Percentiles rank a stretch among this genome's conserved stretches.
phyloP scores from a whole-genome alignment of 2,329 filamentous ascomycete genomes.

The Fusarium subglutinans region DNA sequence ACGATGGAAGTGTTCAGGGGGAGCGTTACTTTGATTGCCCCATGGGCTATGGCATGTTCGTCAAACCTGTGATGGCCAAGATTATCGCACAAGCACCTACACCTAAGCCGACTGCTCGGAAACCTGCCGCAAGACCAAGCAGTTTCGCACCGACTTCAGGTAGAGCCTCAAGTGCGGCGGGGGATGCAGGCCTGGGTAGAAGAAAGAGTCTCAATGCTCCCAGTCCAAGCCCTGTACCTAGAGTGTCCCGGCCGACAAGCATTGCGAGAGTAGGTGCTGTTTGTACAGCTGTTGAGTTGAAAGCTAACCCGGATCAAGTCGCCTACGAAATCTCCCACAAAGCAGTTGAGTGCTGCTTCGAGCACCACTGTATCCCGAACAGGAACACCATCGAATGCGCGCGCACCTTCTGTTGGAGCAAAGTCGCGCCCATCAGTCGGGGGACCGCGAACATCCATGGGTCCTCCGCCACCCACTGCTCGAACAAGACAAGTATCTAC shows the following conservation, averaged over 20 bases:
- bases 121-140: conserved; percentile 57
- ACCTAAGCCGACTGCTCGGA: conserved; percentile 51
- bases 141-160: conserved; percentile 57
- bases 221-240: conserved; percentile 76
- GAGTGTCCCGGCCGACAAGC: conserved; percentile 63
- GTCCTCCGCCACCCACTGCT: conserved; percentile 63
- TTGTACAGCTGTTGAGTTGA: not conserved
- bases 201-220: conserved; percentile 76
- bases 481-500: conserved; percentile 57
- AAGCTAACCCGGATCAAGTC: conserved; percentile 60
- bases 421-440: conserved; percentile 66
- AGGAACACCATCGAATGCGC: conserved; percentile 68
- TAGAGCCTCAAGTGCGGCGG: conserved; percentile 52
- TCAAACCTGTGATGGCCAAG: conserved; percentile 75
- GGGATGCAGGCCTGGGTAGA: conserved; percentile 65
- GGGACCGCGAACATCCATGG: conserved; percentile 72
- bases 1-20: conserved; percentile 90
- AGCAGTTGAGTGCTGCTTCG: conserved; percentile 69
- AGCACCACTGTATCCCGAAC: conserved; percentile 70
- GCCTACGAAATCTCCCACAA: conserved; percentile 82
- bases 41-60: conserved; percentile 83
- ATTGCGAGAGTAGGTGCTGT: conserved; percentile 61
- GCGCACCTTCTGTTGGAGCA: conserved; percentile 53
- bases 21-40: conserved; percentile 88
- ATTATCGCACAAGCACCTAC: conserved; percentile 62